phyloP scores from a whole-genome alignment of 768 basidiomycete genomes.

The Termitomyces sp. region DNA sequence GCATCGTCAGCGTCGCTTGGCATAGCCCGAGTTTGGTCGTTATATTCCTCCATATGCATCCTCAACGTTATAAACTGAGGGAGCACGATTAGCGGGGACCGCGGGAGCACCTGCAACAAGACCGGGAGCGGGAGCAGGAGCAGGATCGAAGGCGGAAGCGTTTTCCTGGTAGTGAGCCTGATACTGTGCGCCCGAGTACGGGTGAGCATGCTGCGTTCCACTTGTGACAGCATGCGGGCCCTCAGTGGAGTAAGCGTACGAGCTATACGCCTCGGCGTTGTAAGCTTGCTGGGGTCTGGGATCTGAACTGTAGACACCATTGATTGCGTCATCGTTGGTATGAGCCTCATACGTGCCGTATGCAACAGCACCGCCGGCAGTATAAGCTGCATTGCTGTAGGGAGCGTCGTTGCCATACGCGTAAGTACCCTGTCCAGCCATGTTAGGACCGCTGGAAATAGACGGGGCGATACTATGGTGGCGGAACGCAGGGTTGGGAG shows the following conservation, averaged over 20 bases:
- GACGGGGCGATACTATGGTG: slow-evolving; percentile 22
- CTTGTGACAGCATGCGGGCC: slow-evolving; percentile 25
- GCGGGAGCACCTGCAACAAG: slow-evolving; percentile 19
- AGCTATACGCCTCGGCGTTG: slow-evolving; percentile 38
- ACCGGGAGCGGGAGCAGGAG: slow-evolving; percentile 7
- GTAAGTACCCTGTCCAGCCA: slow-evolving; percentile 37
- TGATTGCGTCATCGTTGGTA: slow-evolving; percentile 21
- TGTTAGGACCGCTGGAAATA: slow-evolving; percentile 23
- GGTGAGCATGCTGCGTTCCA: slow-evolving; percentile 20
- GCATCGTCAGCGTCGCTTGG: slow-evolving; percentile 5
- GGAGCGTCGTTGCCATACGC: slow-evolving; percentile 11
- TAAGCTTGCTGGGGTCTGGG: slow-evolving; percentile 32
- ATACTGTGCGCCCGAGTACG: slow-evolving; percentile 16
- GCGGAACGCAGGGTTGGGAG: slow-evolving; percentile 23
- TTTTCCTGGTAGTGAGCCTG: slow-evolving; percentile 17
- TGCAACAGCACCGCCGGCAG: not conserved
- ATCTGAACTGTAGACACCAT: slow-evolving; percentile 35
- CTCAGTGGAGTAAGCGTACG: slow-evolving; percentile 30
- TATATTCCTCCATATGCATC: slow-evolving; percentile 34
- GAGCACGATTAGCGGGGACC: slow-evolving; percentile 15
- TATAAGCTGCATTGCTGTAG: not conserved
- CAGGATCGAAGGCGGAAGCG: slow-evolving; percentile 3
- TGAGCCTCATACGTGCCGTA: slow-evolving; percentile 22
- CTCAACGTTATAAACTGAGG: slow-evolving; percentile 19
- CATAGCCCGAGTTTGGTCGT: slow-evolving; percentile 8